These are phyloP conservation scores for Podochytrium sp. DNA, from an alignment of 192 early-diverging fungal species.

Conservation along the genomic window DNA sequence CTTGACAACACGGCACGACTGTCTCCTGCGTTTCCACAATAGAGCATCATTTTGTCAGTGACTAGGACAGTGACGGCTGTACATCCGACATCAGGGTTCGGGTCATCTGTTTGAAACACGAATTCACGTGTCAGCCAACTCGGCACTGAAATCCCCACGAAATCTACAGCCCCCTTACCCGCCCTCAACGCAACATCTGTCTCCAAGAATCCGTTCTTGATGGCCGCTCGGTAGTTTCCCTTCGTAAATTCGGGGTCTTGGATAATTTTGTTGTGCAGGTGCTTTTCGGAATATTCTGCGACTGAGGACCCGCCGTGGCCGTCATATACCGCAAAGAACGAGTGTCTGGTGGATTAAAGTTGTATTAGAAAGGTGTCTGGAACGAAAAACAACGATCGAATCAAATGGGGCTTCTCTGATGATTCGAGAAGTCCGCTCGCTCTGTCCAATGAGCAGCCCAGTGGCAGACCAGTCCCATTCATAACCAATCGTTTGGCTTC, in stretches of 20 bases:
- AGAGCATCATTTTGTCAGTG: constrained; percentile 76
- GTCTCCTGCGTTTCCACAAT: constrained; percentile 94
- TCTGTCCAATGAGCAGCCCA: too few species aligned
- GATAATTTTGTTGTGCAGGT: constrained; percentile 73
- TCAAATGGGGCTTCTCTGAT: too few species aligned
- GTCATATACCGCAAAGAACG: constrained; percentile 95
- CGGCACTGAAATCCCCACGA: not conserved
- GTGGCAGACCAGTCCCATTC: too few species aligned
- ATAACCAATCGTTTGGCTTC: too few species aligned
- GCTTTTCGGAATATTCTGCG: constrained; percentile 81
- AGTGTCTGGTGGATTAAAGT: constrained; percentile 32
- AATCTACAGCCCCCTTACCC: constrained; percentile 45
- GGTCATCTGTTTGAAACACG: constrained; percentile 46
- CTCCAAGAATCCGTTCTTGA: constrained; percentile 79
- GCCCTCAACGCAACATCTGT: constrained; percentile 78
- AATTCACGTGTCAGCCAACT: not conserved
- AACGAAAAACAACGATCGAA: not conserved
- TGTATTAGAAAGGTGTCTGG: not conserved
- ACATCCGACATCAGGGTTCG: constrained; percentile 83
- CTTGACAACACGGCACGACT: constrained; percentile 85
- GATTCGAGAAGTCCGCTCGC: too few species aligned
- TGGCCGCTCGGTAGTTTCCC: constrained; percentile 71
- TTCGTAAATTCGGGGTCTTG: constrained; percentile 61
- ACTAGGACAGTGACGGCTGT: constrained; percentile 87
- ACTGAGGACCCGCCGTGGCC: constrained; percentile 86